phyloP scores from a whole-genome alignment of 768 basidiomycete species.

The Daedalea quercina region DNA sequence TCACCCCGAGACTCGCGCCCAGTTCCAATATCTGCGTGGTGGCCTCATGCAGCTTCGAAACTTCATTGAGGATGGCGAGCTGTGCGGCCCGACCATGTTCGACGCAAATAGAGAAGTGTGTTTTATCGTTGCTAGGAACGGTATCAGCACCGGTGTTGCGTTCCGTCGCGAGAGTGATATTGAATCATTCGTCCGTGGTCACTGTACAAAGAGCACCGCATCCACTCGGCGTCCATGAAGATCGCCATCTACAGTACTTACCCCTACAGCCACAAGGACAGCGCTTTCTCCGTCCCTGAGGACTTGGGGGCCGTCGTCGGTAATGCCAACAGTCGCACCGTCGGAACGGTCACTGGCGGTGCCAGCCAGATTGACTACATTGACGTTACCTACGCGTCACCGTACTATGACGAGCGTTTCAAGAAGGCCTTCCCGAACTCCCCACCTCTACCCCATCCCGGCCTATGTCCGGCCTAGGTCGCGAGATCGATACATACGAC shows the following conservation, averaged over 20 bases:
- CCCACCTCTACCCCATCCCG: background rate
- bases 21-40: background rate
- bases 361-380: conserved; percentile 10
- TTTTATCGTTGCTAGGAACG: conserved; percentile 21
- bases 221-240: conserved; percentile 10
- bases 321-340: conserved; percentile 18
- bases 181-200: conserved; percentile 14
- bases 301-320: conserved; percentile 30
- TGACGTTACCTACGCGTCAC: conserved; percentile 20
- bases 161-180: conserved; percentile 17
- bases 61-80: conserved; percentile 22
- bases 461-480: background rate
- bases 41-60: conserved; percentile 4
- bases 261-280: conserved; percentile 18
- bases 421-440: background rate
- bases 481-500: background rate
- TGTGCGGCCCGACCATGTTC: conserved; percentile 19
- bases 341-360: conserved; percentile 18
- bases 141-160: conserved; percentile 17
- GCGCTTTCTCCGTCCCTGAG: conserved; percentile 30
- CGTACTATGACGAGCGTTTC: conserved; percentile 11
- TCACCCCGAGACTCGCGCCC: background rate
- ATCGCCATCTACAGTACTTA: conserved; percentile 9
- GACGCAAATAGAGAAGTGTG: conserved; percentile 18
- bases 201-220: conserved; percentile 8